These are phyloP conservation scores for Eutrema japonicum DNA, from an alignment of 345 rosid genomes.

Conservation along the genomic window DNA sequence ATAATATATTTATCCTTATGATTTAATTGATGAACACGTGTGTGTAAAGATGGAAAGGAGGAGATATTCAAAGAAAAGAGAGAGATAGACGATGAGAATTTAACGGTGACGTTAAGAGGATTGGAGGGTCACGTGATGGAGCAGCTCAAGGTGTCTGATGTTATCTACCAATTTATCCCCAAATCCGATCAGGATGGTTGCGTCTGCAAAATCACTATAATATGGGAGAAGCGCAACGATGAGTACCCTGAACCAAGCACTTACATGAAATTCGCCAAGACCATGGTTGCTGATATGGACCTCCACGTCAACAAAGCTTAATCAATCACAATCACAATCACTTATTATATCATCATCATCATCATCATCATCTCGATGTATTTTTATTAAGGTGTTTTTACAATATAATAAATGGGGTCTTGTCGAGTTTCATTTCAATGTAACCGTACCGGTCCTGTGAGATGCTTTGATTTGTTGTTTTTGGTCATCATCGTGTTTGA, in stretches of 20 bases:
- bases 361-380: neutral
- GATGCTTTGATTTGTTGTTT: conserved; percentile 22
- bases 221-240: conserved; percentile 45
- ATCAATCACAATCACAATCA: neutral
- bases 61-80: too few species aligned
- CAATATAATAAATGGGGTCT: conserved; percentile 12
- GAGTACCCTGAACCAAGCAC: conserved; percentile 39
- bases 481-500: conserved; percentile 20
- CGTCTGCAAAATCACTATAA: conserved; percentile 36
- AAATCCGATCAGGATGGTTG: conserved; percentile 32
- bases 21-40: too few species aligned
- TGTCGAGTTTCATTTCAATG: conserved; percentile 12
- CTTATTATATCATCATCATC: neutral
- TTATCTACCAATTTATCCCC: conserved; percentile 24
- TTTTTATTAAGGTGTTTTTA: neutral
- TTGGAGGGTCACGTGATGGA: too few species aligned
- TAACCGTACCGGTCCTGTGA: conserved; percentile 1
- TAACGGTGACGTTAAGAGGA: too few species aligned
- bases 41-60: too few species aligned
- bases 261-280: conserved; percentile 42
- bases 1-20: too few species aligned
- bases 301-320: conserved; percentile 37
- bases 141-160: too few species aligned
- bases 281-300: conserved; percentile 37
- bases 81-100: too few species aligned